Percentiles rank a stretch among this genome's conserved stretches.
phyloP scores from a whole-genome alignment of 371 early-diverging fungal genomes.

The Globomyces sp. region DNA sequence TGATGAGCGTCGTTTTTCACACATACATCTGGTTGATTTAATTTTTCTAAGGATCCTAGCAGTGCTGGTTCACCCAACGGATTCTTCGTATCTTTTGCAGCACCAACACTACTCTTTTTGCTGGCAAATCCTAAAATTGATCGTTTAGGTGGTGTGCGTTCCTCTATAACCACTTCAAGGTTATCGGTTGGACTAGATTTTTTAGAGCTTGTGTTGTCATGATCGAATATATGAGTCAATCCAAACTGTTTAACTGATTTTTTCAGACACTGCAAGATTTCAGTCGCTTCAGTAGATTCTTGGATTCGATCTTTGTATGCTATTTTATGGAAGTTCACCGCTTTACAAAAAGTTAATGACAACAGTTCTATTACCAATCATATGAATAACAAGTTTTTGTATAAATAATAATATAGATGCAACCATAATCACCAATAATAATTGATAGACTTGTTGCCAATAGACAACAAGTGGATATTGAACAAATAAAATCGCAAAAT shows the following conservation, averaged over 20 bases:
- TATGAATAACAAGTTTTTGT: slow-evolving; percentile 11
- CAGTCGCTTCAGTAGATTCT: neutral
- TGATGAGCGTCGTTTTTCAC: no score
- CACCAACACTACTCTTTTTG: neutral
- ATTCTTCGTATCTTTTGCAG: no score
- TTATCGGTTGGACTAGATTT: neutral
- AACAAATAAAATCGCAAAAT: slow-evolving; percentile 10
- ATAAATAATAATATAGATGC: slow-evolving; percentile 1
- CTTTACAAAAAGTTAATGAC: neutral
- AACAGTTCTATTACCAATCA: neutral
- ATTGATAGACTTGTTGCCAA: neutral
- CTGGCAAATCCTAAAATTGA: neutral
- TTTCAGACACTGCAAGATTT: slow-evolving; percentile 12
- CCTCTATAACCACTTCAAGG: neutral
- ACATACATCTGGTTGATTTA: no score
- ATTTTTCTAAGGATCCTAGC: no score
- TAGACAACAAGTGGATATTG: neutral
- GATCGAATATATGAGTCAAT: neutral
- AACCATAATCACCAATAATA: neutral
- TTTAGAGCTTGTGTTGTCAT: neutral
- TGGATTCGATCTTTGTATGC: slow-evolving; percentile 14
- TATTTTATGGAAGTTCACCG: neutral
- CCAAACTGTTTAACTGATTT: neutral
- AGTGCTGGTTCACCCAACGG: no score
- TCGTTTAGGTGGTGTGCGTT: neutral